A percentile compares a stretch with the other conserved stretches of the same genome.
Evolutionary conservation across 805 yeast species (phyloP).

Genomic region (Yarrowia deformans): DNA sequence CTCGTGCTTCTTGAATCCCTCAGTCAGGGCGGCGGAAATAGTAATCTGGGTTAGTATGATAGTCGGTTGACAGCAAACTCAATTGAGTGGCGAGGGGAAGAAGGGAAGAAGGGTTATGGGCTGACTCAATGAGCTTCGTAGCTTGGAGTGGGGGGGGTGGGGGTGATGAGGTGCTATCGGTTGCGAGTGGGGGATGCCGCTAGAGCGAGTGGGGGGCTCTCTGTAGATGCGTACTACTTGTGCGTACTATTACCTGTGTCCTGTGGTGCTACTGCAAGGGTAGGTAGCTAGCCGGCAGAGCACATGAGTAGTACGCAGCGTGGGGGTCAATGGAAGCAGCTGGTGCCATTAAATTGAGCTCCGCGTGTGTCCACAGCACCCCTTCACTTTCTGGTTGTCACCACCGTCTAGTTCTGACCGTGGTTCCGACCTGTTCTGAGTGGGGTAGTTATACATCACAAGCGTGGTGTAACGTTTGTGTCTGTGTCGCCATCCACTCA

Average conservation of each 20-base stretch:
- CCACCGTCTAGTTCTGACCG: too few relatives aligned
- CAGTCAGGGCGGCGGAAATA: slow-evolving; percentile 49
- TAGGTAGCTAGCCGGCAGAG: neutral
- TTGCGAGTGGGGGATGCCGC: neutral
- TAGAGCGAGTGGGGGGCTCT: neutral
- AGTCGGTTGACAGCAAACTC: slow-evolving; percentile 31
- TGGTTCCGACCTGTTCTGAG: neutral
- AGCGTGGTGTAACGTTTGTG: neutral
- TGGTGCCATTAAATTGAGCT: too few relatives aligned
- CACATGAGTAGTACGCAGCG: neutral
- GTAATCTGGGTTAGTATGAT: slow-evolving; percentile 47
- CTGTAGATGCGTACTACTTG: neutral
- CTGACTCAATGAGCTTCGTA: neutral
- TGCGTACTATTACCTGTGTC: too few relatives aligned
- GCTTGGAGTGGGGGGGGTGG: slow-evolving; percentile 1
- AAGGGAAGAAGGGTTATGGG: too few relatives aligned
- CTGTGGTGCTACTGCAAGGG: slow-evolving; percentile 1
- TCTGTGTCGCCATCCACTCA: neutral
- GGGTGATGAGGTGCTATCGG: neutral
- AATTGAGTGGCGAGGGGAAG: slow-evolving; percentile 7
- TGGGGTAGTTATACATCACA: neutral
- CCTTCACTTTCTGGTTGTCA: too few relatives aligned
- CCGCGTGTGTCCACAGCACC: too few relatives aligned
- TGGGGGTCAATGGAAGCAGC: neutral
- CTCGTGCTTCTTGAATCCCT: slow-evolving; percentile 53